Evolutionary conservation across 495 filamentous ascomycete species (phyloP), one percentile per base, ranked within the genome.

Genomic region (Penicillium daleae): DNA sequence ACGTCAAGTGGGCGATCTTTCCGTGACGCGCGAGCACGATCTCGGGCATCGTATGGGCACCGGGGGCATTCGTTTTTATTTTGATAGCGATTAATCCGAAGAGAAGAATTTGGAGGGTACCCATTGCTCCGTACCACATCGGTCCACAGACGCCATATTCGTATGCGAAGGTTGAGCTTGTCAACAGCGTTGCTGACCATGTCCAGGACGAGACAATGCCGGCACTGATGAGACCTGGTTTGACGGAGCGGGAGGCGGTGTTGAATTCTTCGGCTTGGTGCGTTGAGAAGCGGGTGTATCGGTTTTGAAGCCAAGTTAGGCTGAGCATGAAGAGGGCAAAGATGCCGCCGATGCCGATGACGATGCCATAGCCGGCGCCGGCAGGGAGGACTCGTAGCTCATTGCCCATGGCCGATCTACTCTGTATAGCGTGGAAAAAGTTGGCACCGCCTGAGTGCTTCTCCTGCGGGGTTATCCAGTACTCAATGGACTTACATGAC

Each of bases 191-290:
- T 0, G 80, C 74, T 6, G 74, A 69, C 76, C 77, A 81, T 29
- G 77, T 80, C 80, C 80, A 81, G 6, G 78, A 74, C 0, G 74
- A 76, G 19, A 82, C 80, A 44, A 84, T 80, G 3, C 78, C 80
- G 19, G 77, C 74, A 4, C 80, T 78, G 61, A 82, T 82, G 10
- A 84, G 63, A 5, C 82, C 82, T 0, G 82, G 77, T 62, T 82
- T 81, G 31, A 84, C 72, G 35, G 71, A 75, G 12, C 82, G 67
- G 8, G 74, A 78, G 0, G 82, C 80, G 0, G 80, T 81, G 62
- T 80, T 83, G 75, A 84, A 84, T 66, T 82, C 79, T 52, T 83
- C 80, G 13, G 76, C 69, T 42, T 64, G 64, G 27, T 76, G 70
- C 0, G 79, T 82, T 0, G 79, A 82, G 64, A 78, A 82, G 0